These are phyloP conservation scores for Thelonectria discophora DNA, from an alignment of 2,329 filamentous ascomycete species.

Conservation along the genomic window DNA sequence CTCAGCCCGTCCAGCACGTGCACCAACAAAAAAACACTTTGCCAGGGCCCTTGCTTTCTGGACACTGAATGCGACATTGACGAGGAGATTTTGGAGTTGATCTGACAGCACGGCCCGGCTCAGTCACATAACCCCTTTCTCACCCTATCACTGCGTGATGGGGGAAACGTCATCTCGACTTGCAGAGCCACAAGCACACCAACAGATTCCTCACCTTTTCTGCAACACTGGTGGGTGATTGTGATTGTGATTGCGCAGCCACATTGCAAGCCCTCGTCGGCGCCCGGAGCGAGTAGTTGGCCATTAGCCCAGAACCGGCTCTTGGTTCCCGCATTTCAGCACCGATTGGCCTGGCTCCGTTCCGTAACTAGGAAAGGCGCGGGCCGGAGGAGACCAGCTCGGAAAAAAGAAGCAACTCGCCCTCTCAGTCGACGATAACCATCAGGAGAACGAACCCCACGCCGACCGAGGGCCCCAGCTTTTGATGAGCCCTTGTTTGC, in stretches of 20 bases:
- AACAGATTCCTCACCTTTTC: slow-evolving; percentile 13
- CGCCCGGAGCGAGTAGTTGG: slow-evolving; percentile 23
- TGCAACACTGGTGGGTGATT: slow-evolving; percentile 26
- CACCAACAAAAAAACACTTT: slow-evolving; percentile 21
- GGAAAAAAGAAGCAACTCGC: slow-evolving; percentile 19
- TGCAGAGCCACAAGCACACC: slow-evolving; percentile 24
- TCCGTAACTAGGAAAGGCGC: slow-evolving; percentile 29
- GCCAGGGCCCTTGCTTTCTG: slow-evolving; percentile 7
- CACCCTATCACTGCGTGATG: slow-evolving; percentile 3
- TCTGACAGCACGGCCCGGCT: slow-evolving; percentile 1
- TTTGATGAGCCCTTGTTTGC: not conserved
- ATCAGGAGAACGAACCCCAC: slow-evolving; percentile 14
- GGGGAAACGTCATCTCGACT: slow-evolving; percentile 14
- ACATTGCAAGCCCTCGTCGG: slow-evolving; percentile 22
- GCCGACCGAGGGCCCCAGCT: slow-evolving; percentile 9
- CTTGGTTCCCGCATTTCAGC: slow-evolving; percentile 29
- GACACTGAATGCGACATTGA: slow-evolving; percentile 10
- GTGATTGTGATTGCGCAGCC: slow-evolving; percentile 23
- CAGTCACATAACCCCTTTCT: slow-evolving; percentile 11
- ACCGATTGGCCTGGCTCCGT: slow-evolving; percentile 27
- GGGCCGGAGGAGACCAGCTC: slow-evolving; percentile 25
- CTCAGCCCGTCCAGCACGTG: slow-evolving; percentile 13
- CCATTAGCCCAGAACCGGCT: slow-evolving; percentile 21
- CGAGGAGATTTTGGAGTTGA: slow-evolving; percentile 12
- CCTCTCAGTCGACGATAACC: slow-evolving; percentile 10